Evolutionary conservation across 768 basidiomycete species (phyloP).

Genomic region (Cyclocybe aegerita): DNA sequence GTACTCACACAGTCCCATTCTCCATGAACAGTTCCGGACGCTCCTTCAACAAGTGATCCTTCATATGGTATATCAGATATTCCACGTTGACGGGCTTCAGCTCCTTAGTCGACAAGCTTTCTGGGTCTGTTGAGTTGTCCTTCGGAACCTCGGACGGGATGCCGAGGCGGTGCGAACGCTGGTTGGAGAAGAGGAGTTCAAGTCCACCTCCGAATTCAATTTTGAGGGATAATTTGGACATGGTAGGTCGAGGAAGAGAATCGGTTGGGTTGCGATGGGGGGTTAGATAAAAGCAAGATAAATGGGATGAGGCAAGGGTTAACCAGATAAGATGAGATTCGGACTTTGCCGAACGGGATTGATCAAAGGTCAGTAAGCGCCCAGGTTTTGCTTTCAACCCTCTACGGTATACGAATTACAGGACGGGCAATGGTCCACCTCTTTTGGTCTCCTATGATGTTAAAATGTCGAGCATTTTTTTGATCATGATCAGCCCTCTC

Average conservation of each 20-base stretch:
- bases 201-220: constrained; percentile 85
- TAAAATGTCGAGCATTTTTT: too few relatives aligned
- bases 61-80: constrained; percentile 78
- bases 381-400: too few relatives aligned
- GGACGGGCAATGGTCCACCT: too few relatives aligned
- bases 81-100: constrained; percentile 59
- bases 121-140: constrained; percentile 29
- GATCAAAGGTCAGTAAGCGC: too few relatives aligned
- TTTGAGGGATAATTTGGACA: constrained; percentile 43
- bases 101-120: constrained; percentile 14
- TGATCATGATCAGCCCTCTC: too few relatives aligned
- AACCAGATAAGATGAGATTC: too few relatives aligned
- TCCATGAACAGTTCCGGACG: constrained; percentile 90
- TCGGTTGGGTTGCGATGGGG: too few relatives aligned
- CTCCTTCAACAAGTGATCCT: constrained; percentile 77
- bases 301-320: too few relatives aligned
- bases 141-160: constrained; percentile 48
- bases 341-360: too few relatives aligned
- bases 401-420: too few relatives aligned
- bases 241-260: background rate
- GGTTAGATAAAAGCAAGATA: too few relatives aligned
- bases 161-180: constrained; percentile 55
- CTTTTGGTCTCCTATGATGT: too few relatives aligned
- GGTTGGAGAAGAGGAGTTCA: constrained; percentile 78
- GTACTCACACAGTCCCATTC: constrained; percentile 76